Evolutionary conservation across 805 yeast species (phyloP).

Genomic region (Pichia thaimueangensis): DNA sequence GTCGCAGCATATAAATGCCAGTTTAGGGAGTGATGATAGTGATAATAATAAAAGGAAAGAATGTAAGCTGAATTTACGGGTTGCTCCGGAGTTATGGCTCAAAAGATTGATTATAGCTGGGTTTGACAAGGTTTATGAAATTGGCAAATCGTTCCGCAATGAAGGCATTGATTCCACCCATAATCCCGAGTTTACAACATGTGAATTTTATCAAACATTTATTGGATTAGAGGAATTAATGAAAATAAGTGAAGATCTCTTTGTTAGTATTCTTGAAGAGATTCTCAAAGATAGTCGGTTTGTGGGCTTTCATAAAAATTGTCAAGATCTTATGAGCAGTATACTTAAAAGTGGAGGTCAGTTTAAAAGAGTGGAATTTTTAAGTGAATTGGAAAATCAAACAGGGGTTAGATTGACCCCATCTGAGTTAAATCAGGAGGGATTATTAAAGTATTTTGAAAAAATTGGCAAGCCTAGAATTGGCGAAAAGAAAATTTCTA

Average conservation of each 20-base stretch:
- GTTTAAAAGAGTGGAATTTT: slow-evolving; percentile 53
- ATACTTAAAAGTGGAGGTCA: slow-evolving; percentile 18
- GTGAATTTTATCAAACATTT: slow-evolving; percentile 81
- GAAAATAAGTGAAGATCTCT: slow-evolving; percentile 52
- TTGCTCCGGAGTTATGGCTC: slow-evolving; percentile 95
- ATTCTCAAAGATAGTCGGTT: slow-evolving; percentile 22
- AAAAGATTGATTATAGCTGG: slow-evolving; percentile 80
- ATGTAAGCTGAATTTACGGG: slow-evolving; percentile 52
- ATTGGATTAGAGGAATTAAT: slow-evolving; percentile 63
- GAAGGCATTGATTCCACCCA: slow-evolving; percentile 92
- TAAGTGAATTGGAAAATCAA: slow-evolving; percentile 50
- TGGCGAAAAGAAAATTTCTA: slow-evolving; percentile 22
- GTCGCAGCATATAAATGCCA: slow-evolving; percentile 30
- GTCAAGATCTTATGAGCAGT: slow-evolving; percentile 11
- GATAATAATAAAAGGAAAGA: slow-evolving; percentile 6
- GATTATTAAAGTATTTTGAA: neutral
- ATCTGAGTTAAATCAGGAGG: neutral
- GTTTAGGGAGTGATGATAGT: slow-evolving; percentile 11
- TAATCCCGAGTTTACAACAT: slow-evolving; percentile 87
- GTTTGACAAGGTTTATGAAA: slow-evolving; percentile 78
- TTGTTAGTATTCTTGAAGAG: slow-evolving; percentile 34
- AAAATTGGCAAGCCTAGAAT: neutral
- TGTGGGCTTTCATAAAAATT: slow-evolving; percentile 20
- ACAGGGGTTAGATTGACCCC: slow-evolving; percentile 34
- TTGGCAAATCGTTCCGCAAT: slow-evolving; percentile 81